Percentiles rank a stretch among this genome's conserved stretches.
Evolutionary conservation across 345 rosid species (phyloP).

Genomic region (Linum tenue): DNA sequence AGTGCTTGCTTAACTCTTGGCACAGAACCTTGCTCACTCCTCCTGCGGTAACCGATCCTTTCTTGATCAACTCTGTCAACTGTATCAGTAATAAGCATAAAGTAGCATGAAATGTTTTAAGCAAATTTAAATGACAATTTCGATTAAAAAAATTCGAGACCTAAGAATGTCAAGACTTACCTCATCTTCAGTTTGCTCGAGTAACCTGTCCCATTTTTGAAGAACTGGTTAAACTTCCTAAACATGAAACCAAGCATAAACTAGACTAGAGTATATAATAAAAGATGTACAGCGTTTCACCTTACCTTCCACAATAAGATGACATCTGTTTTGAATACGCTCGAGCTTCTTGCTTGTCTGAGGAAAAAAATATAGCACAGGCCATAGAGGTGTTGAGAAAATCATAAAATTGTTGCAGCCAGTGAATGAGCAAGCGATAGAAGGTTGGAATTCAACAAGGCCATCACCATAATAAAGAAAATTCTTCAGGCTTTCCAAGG

Average conservation of each 20-base stretch:
- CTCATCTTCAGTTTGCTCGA: slow-evolving; percentile 93
- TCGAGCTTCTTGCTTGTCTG: slow-evolving; percentile 88
- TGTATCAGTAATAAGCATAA: slow-evolving; percentile 23
- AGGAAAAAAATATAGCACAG: slow-evolving; percentile 11
- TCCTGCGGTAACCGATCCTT: slow-evolving; percentile 62
- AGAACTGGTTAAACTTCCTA: slow-evolving; percentile 6
- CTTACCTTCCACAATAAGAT: slow-evolving; percentile 91
- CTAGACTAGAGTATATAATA: not conserved
- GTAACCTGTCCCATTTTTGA: slow-evolving; percentile 41
- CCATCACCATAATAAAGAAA: no score
- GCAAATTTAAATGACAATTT: not conserved
- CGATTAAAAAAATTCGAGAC: slow-evolving; percentile 4
- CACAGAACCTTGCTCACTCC: slow-evolving; percentile 70
- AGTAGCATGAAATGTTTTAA: not conserved
- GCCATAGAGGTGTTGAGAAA: not conserved
- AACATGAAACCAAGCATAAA: not conserved
- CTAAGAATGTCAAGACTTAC: slow-evolving; percentile 26
- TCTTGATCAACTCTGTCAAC: slow-evolving; percentile 65
- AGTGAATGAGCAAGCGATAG: not conserved
- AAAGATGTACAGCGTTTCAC: slow-evolving; percentile 2
- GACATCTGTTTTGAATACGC: slow-evolving; percentile 78
- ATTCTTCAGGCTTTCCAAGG: not conserved
- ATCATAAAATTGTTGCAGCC: not conserved
- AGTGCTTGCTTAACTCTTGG: slow-evolving; percentile 68
- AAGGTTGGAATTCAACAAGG: slow-evolving; percentile 8